Evolutionary conservation across 1,284 basidiomycete genomes (phyloP), one percentile per base, ranked within the genome.

Genomic region (Cutaneotrichosporon arboriforme): DNA sequence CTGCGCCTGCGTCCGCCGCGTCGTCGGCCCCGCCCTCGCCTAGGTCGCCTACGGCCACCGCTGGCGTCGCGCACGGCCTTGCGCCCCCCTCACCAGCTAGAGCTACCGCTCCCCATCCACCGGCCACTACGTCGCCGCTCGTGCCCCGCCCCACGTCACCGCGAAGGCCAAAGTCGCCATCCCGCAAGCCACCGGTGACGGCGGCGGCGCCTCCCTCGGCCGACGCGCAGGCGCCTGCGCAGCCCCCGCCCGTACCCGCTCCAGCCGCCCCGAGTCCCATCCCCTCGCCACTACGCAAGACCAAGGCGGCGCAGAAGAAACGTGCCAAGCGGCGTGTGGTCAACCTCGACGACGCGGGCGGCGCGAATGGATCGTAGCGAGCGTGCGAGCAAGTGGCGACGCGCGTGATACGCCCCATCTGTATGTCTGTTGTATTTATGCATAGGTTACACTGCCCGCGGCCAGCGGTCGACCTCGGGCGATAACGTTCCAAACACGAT

Each of bases 251-350:
- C 26, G 26, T 10, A 7, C 26, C 26, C 10, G 26, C 26, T 31
- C 26, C 26, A 31, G 26, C 26, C 26, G 9, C 40, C 20, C 2
- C 21, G n/a, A 3, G 40, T 3, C 34, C 43, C 34, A 40, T 21
- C 36, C 51, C 46, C 17, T 3, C 38, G 34, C 46, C 51, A 14
- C 23, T 44, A 9, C 42, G 42, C 17, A 47, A 47, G n/a, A 14
- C 49, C 15, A 31, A 17, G 15, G 47, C 46, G 22, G 22, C 45
- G 2, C 21, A 31, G 15, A 51, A 47, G 46, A 42, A 42, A 21
- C 49, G 49, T 14, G 34, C 54, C 8, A 37, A 43, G 20, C 33
- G 54, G 3, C 46, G 54, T 8, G 54, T 55, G 23, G 54, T 55
- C n/a, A 55, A 55, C 46, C 49, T 55, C 23, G 54, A 55, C 17